phyloP scores from a whole-genome alignment of 352 stramenopile genomes.

The Pythium dissimile region DNA sequence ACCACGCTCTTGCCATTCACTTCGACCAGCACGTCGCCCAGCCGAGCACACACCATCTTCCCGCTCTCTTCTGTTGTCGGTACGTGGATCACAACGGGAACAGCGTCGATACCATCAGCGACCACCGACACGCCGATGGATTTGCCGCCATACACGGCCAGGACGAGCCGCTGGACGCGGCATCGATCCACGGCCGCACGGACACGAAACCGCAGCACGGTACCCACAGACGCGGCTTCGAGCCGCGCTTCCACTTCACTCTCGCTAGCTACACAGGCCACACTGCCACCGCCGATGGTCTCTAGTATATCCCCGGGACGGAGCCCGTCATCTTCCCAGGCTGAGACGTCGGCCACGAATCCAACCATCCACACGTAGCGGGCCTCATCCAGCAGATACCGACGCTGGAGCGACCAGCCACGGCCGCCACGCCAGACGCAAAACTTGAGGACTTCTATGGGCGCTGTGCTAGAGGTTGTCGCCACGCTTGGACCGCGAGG shows the following conservation, averaged over 20 bases:
- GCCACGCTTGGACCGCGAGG: too few species aligned
- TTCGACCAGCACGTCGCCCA: constrained; percentile 51
- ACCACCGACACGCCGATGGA: constrained; percentile 41
- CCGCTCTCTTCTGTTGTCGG: not conserved
- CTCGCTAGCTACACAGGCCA: constrained; percentile 28
- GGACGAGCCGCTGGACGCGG: constrained; percentile 30
- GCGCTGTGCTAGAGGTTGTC: too few species aligned
- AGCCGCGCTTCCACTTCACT: constrained; percentile 36
- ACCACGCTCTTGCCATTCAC: constrained; percentile 56
- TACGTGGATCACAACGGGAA: constrained; percentile 50
- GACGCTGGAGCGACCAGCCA: constrained; percentile 3
- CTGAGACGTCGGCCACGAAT: constrained; percentile 26
- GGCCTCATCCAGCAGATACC: constrained; percentile 6
- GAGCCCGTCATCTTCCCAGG: constrained; percentile 40
- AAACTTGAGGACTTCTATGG: constrained; percentile 38
- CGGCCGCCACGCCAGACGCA: constrained; percentile 35
- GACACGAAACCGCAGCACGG: constrained; percentile 49
- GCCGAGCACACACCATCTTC: constrained; percentile 6
- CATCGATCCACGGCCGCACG: constrained; percentile 14
- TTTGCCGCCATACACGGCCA: constrained; percentile 37
- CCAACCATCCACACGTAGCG: constrained; percentile 16
- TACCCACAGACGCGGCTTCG: constrained; percentile 21
- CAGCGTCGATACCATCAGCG: constrained; percentile 33
- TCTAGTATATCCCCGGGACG: constrained; percentile 56
- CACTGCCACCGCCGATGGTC: constrained; percentile 31